Conservation (phyloP, 1,139 yeast genomes). For the Groenewaldozyma sp. region DNA sequence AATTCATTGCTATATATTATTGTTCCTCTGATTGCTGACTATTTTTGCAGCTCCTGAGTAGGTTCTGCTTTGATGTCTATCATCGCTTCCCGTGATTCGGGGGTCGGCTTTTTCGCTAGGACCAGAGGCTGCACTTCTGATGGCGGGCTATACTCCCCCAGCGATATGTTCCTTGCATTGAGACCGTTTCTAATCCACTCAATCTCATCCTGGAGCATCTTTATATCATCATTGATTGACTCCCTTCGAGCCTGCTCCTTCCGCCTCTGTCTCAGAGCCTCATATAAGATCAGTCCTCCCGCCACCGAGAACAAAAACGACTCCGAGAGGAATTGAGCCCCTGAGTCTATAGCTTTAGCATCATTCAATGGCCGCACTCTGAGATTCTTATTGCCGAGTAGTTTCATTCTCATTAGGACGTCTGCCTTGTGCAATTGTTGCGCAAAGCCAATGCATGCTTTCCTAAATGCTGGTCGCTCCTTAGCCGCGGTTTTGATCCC, state of each 20-base stretch:
- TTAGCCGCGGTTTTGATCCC: conserved; percentile 67
- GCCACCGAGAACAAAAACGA: conserved; percentile 70
- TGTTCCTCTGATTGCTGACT: no score
- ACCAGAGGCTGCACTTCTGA: conserved; percentile 39
- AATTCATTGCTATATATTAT: no score
- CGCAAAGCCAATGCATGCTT: conserved; percentile 59
- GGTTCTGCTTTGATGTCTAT: no score
- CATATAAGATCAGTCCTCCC: conserved; percentile 68
- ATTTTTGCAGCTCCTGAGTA: no score
- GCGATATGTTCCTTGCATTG: conserved; percentile 33
- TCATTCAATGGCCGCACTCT: conserved; percentile 75
- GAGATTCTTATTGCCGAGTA: conserved; percentile 48
- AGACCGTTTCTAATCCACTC: conserved; percentile 48
- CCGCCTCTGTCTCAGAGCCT: conserved; percentile 57
- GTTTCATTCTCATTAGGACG: conserved; percentile 48
- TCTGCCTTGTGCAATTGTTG: conserved; percentile 67
- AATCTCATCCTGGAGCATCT: conserved; percentile 60
- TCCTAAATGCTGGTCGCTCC: conserved; percentile 57
- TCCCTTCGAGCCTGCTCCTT: conserved; percentile 57
- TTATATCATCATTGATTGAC: conserved; percentile 58
- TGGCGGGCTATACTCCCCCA: conserved; percentile 43
- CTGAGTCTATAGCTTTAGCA: conserved; percentile 72
- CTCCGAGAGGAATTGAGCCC: conserved; percentile 75
- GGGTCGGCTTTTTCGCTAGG: no score
- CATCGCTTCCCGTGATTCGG: no score